Base-by-base conservation (phyloP, 345 rosid genomes). In the Cardamine chenopodiifolia region DNA sequence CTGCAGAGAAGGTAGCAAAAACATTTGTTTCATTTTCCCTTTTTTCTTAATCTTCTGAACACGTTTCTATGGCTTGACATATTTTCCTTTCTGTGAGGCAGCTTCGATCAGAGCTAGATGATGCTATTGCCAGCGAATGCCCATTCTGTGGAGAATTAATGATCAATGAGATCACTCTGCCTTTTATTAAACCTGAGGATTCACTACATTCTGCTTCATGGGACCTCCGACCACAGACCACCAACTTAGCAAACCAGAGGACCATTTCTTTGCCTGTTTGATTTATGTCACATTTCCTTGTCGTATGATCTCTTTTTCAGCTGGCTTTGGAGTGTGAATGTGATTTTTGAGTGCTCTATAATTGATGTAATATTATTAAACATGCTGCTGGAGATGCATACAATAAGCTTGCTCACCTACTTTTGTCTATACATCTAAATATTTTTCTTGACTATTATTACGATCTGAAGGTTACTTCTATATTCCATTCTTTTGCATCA, bases 61-160 rank as follows among this genome's bases (percentile, higher is more conserved):
- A 28, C 22, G n/a, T 22, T 39, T 72, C 34, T 17, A 12, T 29
- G 61, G 32, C 66, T 18, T 72, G 39, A 73, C 53, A 47, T 68
- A 55, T 68, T 54, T 35, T 45, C 8, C 34, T 63, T 67, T 15
- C 58, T 15, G 9, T 64, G 71, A 64, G 69, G 54, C 97, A 95
- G 97, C 96, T 92, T 42, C 92, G 96, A 14, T 84, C 96, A 62
- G 91, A 90, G 81, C 75, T 95, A 73, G 99, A 95, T 25, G 97
- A 90, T 81, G 99, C 97, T 77, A 86, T 92, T 68, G 98, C 98
- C 28, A 83, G 90, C 5, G 97, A 95, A 78, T 92, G 99, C 71
- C 97, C 99, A 2, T 95, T 92, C 70, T 95, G 99, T 62, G 96
- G 98, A 8, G 99, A 92, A 28, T 77, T 95, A 82, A 92, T 95